Evolutionary conservation across 129 eudicot genomes (phyloP), one percentile per base, ranked within the genome.

Genomic region (Ambrosia trifida): DNA sequence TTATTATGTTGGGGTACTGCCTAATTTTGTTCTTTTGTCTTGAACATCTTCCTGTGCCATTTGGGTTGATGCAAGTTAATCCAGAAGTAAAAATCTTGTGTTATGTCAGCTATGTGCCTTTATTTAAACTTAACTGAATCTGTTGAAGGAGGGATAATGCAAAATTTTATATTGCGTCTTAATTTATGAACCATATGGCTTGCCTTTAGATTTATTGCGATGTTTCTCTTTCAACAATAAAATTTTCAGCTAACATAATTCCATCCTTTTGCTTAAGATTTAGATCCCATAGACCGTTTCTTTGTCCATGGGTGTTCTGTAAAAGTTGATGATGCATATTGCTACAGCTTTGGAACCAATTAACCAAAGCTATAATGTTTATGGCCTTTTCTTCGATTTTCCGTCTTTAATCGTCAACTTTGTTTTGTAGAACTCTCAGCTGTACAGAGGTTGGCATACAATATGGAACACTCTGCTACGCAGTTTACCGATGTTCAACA

Each of bases 401-500:
- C 38, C 56, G 24, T 49, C 71, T 58, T 35, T 69, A 70, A 56
- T 45, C 28, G 40, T 64, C 35, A 36, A 38, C 36, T 19, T 72
- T 18, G 70, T 33, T 53, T 82, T 69, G 78, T 30, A 62, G 32
- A 61, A 73, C 41, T 71, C 47, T 69, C 91, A 89, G 97, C 60
- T 84, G 80, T 81, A 78, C 68, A 79, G 73, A 58, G 84, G 89
- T 49, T 89, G 98, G 98, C 84, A 70, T 74, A 80, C 82, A 14
- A 79, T 94, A 77, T 94, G 96, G 98, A 82, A 79, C 74, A 82
- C 83, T 75, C 87, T 94, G 24, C 81, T 94, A 69, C 95, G 83
- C 53, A 82, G 88, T 73, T 79, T 94, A 64, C 96, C 98, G 17
- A 72, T 80, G 79, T 89, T 94, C 85, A 84, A 86, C 46, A 85